Evolutionary conservation across 202 grass and related monocot genomes (phyloP), one percentile per base, ranked within the genome.

Genomic region (Schoenoplectus triqueter): DNA sequence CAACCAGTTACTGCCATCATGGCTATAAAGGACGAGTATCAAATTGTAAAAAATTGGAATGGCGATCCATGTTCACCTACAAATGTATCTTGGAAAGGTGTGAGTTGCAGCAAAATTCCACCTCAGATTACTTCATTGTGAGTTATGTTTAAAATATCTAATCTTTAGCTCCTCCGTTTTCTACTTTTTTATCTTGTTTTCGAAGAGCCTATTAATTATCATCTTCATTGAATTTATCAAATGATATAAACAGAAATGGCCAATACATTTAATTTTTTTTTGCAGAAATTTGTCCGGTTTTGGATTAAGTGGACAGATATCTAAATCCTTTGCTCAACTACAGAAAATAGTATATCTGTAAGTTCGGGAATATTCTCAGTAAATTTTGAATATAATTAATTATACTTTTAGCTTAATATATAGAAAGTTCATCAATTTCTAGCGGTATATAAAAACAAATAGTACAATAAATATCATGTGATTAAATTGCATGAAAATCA

Each of bases 61-160:
- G 86, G 86, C 15, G 80, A 87, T 87, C 77, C 86, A 52, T 87
- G 86, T 66, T 59, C 46, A 60, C 86, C 80, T 57, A 49, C 3
- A 39, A 19, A 78, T 8, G 67, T 67, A 42, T 56, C 69, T 19
- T 87, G 86, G 86, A 0, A 65, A 52, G 86, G 86, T 11, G 80
- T 87, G 80, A 69, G 72, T 19, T 87, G 86, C 52, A 71, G 4
- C 66, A 21, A 7, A 41, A 10, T 14, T 77, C 47, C 67, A 44
- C 6, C 59, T 73, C 60, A 45, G 80, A 83, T 87, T 52, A 77
- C 42, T 46, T 57, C 80, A 11, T 60, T 87, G 86, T 87, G 42
- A 87, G 86, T 84, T 52, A 45, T 8, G 14, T 61, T 61, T 47
- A 47, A 7, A 71, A 56, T 17, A n/a, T 31, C 31, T 47, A 3